Percentiles rank a stretch among this genome's conserved stretches.
Evolutionary conservation across 495 filamentous ascomycete species (phyloP).

Genomic region (Hypoxylon intermedium): DNA sequence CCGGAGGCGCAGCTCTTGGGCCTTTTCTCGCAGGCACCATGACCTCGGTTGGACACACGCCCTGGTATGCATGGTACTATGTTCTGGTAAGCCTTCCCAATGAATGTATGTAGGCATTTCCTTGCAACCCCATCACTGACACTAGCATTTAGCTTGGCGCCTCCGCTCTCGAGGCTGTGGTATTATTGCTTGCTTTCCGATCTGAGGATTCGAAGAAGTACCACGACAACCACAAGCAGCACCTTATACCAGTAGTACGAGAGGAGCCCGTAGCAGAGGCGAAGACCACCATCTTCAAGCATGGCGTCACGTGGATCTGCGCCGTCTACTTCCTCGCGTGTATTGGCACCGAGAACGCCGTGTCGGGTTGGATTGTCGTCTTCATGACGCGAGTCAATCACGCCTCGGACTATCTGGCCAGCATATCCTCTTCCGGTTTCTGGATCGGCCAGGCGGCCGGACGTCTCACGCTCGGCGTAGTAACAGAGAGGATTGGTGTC

Average conservation of each 20-base stretch:
- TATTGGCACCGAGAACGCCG: slow-evolving; percentile 72
- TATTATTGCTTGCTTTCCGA: slow-evolving; percentile 64
- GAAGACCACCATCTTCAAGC: slow-evolving; percentile 6
- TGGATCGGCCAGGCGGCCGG: slow-evolving; percentile 74
- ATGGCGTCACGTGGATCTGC: slow-evolving; percentile 67
- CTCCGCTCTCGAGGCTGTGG: slow-evolving; percentile 61
- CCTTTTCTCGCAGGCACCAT: slow-evolving; percentile 71
- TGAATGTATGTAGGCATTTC: neutral
- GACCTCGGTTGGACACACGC: slow-evolving; percentile 50
- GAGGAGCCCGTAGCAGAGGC: slow-evolving; percentile 36
- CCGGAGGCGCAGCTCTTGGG: slow-evolving; percentile 68
- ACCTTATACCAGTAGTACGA: slow-evolving; percentile 27
- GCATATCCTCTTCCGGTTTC: slow-evolving; percentile 75
- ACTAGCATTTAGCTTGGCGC: slow-evolving; percentile 55
- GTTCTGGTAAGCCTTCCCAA: slow-evolving; percentile 40
- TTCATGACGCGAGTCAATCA: slow-evolving; percentile 72
- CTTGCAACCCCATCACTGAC: neutral
- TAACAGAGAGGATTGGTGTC: slow-evolving; percentile 67
- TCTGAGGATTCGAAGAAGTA: slow-evolving; percentile 61
- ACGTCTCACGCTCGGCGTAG: slow-evolving; percentile 64
- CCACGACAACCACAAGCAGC: slow-evolving; percentile 50
- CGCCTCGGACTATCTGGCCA: slow-evolving; percentile 66
- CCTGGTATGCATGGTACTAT: slow-evolving; percentile 65
- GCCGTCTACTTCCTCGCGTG: slow-evolving; percentile 71
- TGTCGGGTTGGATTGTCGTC: slow-evolving; percentile 78